These are phyloP conservation scores for Talaromyces sp. DNA, from an alignment of 2,329 filamentous ascomycete genomes.

Conservation along the genomic window DNA sequence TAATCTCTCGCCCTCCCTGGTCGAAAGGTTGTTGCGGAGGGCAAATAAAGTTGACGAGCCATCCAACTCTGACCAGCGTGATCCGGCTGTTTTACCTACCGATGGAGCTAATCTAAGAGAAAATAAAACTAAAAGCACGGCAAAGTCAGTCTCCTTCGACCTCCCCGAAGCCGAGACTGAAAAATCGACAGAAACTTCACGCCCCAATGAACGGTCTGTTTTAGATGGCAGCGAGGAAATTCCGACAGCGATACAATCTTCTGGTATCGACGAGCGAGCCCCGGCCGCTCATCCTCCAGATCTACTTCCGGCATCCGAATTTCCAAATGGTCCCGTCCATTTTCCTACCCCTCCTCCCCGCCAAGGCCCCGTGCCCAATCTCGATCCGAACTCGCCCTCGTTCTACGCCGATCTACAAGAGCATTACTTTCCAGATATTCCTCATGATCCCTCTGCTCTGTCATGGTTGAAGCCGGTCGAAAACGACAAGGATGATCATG, in stretches of 20 bases:
- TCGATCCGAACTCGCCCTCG: conserved; percentile 76
- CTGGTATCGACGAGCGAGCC: conserved; percentile 29
- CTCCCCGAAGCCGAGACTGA: conserved; percentile 10
- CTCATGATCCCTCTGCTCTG: conserved; percentile 77
- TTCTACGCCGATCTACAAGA: conserved; percentile 81
- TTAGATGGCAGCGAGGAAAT: conserved; percentile 11
- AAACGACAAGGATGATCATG: conserved; percentile 48
- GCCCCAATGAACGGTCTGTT: not conserved
- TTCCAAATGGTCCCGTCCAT: conserved; percentile 33
- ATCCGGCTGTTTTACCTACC: not conserved
- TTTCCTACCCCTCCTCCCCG: conserved; percentile 43
- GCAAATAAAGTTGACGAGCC: conserved; percentile 65
- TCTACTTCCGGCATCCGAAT: conserved; percentile 36
- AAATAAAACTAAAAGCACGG: not conserved
- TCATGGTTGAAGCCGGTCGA: conserved; percentile 84
- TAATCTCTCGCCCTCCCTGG: conserved; percentile 68
- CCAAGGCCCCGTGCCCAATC: conserved; percentile 57
- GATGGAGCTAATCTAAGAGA: not conserved
- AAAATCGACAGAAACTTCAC: not conserved
- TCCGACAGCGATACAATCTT: conserved; percentile 8
- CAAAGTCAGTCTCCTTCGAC: conserved; percentile 29
- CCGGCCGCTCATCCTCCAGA: conserved; percentile 33
- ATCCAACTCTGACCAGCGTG: not conserved
- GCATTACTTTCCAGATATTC: conserved; percentile 89
- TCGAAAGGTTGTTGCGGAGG: conserved; percentile 71